phyloP scores from a whole-genome alignment of 352 stramenopile species.

The Globisporangium heterothallicum region DNA sequence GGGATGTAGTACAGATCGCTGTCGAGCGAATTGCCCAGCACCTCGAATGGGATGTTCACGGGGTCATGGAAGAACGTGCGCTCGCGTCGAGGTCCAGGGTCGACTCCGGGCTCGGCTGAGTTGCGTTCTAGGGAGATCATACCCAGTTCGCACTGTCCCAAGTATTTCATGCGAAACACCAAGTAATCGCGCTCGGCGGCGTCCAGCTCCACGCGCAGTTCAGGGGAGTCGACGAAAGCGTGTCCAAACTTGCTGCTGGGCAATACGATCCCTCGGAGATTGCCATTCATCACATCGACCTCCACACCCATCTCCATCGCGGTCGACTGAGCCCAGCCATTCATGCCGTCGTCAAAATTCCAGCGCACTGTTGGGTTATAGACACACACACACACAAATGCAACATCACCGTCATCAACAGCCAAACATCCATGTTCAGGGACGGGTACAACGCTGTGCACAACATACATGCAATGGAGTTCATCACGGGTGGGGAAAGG shows the following conservation, averaged over 20 bases:
- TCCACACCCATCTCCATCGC: slow-evolving; percentile 63
- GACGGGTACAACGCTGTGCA: neutral
- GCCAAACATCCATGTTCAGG: neutral
- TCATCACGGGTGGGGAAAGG: slow-evolving; percentile 20
- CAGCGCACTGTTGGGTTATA: slow-evolving; percentile 31
- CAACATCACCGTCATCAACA: no score
- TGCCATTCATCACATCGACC: slow-evolving; percentile 40
- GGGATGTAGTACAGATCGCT: slow-evolving; percentile 60
- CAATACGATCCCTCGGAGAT: slow-evolving; percentile 38
- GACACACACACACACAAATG: neutral
- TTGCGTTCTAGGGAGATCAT: slow-evolving; percentile 50
- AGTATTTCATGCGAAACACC: slow-evolving; percentile 56
- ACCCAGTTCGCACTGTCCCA: slow-evolving; percentile 47
- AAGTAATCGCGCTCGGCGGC: slow-evolving; percentile 41
- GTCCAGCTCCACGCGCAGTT: slow-evolving; percentile 49
- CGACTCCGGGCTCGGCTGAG: slow-evolving; percentile 22
- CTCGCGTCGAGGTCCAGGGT: slow-evolving; percentile 21
- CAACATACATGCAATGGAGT: slow-evolving; percentile 30
- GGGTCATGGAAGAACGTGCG: slow-evolving; percentile 34
- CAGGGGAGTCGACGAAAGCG: slow-evolving; percentile 56
- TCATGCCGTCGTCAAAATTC: slow-evolving; percentile 54
- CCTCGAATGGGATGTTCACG: slow-evolving; percentile 50
- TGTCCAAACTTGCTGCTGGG: slow-evolving; percentile 21
- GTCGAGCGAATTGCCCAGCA: slow-evolving; percentile 18
- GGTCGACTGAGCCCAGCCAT: slow-evolving; percentile 56